phyloP scores from a whole-genome alignment of 345 rosid genomes.

The Lenwebbia sp. region DNA sequence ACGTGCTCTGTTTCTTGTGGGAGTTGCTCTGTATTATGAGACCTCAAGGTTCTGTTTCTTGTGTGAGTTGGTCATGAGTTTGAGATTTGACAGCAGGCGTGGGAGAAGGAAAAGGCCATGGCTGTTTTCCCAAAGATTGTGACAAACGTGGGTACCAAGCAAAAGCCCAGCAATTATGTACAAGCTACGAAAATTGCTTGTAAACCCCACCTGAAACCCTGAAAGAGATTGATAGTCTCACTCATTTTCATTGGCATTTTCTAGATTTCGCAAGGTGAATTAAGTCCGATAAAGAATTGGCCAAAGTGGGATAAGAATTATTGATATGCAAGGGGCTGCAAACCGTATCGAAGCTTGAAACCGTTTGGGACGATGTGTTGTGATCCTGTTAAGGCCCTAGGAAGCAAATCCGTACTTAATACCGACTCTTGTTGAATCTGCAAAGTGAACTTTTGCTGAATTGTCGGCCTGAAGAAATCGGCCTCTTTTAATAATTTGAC shows the following conservation, averaged over 20 bases:
- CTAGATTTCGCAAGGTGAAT: not conserved
- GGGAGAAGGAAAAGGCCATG: not conserved
- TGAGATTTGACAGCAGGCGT: not conserved
- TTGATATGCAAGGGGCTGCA: no score
- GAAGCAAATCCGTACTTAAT: not conserved
- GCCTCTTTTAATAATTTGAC: not conserved
- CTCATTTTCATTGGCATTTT: not conserved
- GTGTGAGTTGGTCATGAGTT: not conserved
- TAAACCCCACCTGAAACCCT: not conserved
- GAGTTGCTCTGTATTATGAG: not conserved
- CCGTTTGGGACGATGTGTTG: not conserved
- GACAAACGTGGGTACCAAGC: not conserved
- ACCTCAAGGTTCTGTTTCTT: not conserved
- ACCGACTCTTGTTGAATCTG: fast-evolving
- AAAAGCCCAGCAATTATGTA: not conserved
- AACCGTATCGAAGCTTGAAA: not conserved
- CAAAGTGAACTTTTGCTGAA: not conserved
- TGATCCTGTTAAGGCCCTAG: not conserved
- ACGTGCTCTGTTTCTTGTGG: not conserved
- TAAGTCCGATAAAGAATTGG: not conserved
- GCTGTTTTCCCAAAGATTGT: not conserved
- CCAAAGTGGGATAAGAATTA: not conserved
- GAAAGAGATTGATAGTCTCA: not conserved
- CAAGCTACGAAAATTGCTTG: not conserved
- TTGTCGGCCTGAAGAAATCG: not conserved